Evolutionary conservation across 306 rosid species (phyloP), one percentile per base, ranked within the genome.

Genomic region (Mucuna pruriens): DNA sequence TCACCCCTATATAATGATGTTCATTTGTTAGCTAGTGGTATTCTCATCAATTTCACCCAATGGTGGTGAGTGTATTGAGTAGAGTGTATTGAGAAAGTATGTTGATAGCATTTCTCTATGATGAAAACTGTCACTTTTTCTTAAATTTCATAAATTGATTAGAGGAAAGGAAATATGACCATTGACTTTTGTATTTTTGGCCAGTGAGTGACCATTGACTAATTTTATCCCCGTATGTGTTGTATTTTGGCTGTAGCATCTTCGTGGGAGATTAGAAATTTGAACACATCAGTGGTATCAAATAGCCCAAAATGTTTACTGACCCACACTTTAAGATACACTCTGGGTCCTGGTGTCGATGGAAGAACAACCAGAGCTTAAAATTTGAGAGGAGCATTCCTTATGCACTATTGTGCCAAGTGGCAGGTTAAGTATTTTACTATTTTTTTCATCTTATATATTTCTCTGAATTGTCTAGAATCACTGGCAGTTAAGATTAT

Each of bases 381-480:
- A 93, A 91, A 86, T 95, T 95, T 63, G 97, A 95, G 83, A 91
- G 84, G 90, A 89, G 91, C 85, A 87, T 95, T 74, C 92, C 97
- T 75, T 88, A 91, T 45, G 94, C 97, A 40, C 84, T 95, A 65
- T 83, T 95, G 84, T 87, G 87, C 85, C 99, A 91, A 91, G 97
- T 95, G 84, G 90, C 96, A 89, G 97, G 99, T 95, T 46, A 80
- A 90, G 83, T 80, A 51, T 79, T 79, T 71, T 23, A 73, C 57
- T 45, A 60, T 51, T 66, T 9, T 64, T 84, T 44, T 48, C 57
- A 13, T 71, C 63, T 48, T 60, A 42, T 54, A 20, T 42, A 40
- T 51, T 38, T 55, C 29, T 66, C 74, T 58, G 49, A 44, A 36
- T 51, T 54, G 48, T 83, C 80, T 61, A 60, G 46, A 77, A 64